Conservation (phyloP, 2,329 filamentous ascomycete species). For the Exophiala alcalophila region DNA sequence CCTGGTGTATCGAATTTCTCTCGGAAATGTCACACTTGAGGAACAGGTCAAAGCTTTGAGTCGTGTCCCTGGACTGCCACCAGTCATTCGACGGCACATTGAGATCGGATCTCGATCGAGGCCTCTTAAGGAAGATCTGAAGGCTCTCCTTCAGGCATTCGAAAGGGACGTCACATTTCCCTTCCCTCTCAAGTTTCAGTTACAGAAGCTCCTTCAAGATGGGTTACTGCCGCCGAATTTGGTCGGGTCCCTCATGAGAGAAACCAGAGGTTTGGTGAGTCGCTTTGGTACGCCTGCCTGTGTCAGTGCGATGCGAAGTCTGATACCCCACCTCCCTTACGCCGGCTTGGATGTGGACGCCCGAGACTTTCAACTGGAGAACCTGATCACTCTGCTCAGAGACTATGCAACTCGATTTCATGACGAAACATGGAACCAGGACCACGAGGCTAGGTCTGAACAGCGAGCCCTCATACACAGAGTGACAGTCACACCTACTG, state of each 20-base stretch:
- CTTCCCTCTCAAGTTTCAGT: conserved; percentile 59
- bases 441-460: conserved; percentile 23
- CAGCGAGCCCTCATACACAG: conserved; percentile 51
- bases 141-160: conserved; percentile 35
- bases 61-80: conserved; percentile 34
- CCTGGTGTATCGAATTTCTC: conserved; percentile 50
- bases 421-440: conserved; percentile 30
- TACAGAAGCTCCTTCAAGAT: conserved; percentile 62
- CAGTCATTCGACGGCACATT: conserved; percentile 29
- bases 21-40: conserved; percentile 32
- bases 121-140: conserved; percentile 25
- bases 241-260: conserved; percentile 47
- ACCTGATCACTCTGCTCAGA: conserved; percentile 43
- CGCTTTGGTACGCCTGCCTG: conserved; percentile 43
- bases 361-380: conserved; percentile 38
- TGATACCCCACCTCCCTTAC: conserved; percentile 54
- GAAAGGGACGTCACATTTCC: conserved; percentile 37
- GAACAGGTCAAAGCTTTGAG: conserved; percentile 32
- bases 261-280: conserved; percentile 40
- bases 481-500: conserved; percentile 59
- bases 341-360: conserved; percentile 53
- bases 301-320: conserved; percentile 52
- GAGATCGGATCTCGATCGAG: conserved; percentile 11
- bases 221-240: conserved; percentile 58
- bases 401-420: conserved; percentile 41